Conservation (phyloP, 768 basidiomycete species). For the Podaxis sp. region DNA sequence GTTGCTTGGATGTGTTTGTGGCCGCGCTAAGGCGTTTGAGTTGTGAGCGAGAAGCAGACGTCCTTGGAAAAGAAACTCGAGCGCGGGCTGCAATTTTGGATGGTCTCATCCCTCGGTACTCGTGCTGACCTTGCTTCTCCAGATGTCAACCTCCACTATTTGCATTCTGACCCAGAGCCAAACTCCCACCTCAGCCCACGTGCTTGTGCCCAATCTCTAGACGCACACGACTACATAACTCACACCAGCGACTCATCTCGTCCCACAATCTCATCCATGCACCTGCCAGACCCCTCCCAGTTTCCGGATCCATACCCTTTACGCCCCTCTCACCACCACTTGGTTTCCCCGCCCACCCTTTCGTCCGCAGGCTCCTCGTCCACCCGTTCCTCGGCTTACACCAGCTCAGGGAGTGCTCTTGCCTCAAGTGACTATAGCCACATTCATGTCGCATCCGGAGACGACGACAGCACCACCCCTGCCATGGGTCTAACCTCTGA, state of each 20-base stretch:
- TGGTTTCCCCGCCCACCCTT: conserved; percentile 48
- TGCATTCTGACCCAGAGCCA: conserved; percentile 10
- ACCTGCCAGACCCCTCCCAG: conserved; percentile 61
- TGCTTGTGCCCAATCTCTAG: conserved; percentile 8
- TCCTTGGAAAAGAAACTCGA: neutral
- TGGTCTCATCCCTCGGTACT: neutral
- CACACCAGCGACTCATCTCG: conserved; percentile 23
- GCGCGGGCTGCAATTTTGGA: neutral
- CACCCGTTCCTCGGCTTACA: conserved; percentile 74
- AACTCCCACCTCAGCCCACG: conserved; percentile 8
- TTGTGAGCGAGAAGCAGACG: neutral
- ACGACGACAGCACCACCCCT: conserved; percentile 42
- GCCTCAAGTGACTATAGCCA: conserved; percentile 61
- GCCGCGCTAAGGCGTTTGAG: neutral
- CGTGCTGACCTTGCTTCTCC: conserved; percentile 1
- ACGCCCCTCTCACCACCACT: conserved; percentile 45
- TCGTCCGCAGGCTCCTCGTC: conserved; percentile 75
- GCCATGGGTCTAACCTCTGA: conserved; percentile 66
- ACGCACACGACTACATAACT: conserved; percentile 3
- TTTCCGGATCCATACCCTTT: conserved; percentile 75
- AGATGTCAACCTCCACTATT: conserved; percentile 6
- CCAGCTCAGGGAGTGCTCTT: conserved; percentile 63
- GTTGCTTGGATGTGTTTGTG: conserved; percentile 10
- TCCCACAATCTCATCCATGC: conserved; percentile 38
- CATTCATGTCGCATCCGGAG: conserved; percentile 63